Base-by-base conservation (phyloP, 768 basidiomycete genomes). In the Pisolithus marmoratus region DNA sequence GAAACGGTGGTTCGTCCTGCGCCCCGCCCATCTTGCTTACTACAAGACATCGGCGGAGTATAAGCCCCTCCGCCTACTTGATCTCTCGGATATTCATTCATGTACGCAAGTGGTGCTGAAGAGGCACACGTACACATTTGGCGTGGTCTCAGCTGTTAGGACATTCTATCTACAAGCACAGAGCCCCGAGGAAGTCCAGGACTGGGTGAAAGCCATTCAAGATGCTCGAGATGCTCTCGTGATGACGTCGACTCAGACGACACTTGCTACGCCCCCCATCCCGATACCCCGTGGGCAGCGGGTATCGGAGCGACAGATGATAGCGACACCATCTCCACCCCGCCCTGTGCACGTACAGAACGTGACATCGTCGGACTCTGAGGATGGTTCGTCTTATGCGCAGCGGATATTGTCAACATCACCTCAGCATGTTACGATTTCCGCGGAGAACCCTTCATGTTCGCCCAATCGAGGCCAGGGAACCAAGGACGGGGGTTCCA, bases 1-100 rank as follows among this genome's bases (percentile, higher is more conserved):
- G 79, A 94, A 94, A 71, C 82, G 94, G 20, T 98, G 95, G 95
- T 98, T 98, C 60, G 96, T 99, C 2, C 73, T 99, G 53, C 82
- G 95, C 17, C 82, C 91, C 1, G 88, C 87, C 2, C 92, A 96
- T 68, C 73, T 99, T 46, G 93, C 93, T 4, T 97, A 95, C 70
- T 98, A 98, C 82, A 97, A 98, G 75, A 92, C 82, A 45, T 85
- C 88, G 29, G 88, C 90, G 51, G 95, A 99, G 70, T 98, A 98
- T 72, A 79, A 94, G 68, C 81, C 97, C 3, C 84, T 93, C 24
- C 84, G 88, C 19, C 81, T 96, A 14, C 81, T 97, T 52, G 90
- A 94, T 58, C 79, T 98, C 19, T 74, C 80, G 22, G 89, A 94
- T 42, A 82, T 98, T 24, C 94, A 97, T 65, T 87, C 92, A 9